A percentile compares a stretch with the other conserved stretches of the same genome.
These are phyloP conservation scores for Aspergillus sp. DNA, from an alignment of 2,329 filamentous ascomycete genomes.

Conservation along the genomic window DNA sequence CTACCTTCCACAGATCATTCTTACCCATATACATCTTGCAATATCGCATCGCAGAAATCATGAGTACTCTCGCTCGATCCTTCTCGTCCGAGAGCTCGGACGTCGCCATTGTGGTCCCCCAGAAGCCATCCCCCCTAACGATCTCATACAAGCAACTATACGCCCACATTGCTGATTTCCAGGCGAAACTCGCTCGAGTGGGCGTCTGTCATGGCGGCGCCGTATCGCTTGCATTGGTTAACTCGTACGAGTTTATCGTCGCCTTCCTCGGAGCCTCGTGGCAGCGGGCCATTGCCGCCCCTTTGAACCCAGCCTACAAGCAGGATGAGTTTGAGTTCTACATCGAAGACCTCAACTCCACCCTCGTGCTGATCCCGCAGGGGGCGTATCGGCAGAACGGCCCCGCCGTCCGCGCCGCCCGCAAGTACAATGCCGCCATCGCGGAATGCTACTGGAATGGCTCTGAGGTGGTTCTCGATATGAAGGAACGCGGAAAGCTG, in stretches of 20 bases:
- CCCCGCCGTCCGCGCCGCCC: slow-evolving; percentile 72
- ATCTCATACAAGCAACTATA: slow-evolving; percentile 69
- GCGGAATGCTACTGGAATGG: slow-evolving; percentile 82
- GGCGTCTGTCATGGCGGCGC: slow-evolving; percentile 68
- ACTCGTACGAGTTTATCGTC: slow-evolving; percentile 85
- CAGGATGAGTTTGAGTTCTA: slow-evolving; percentile 91
- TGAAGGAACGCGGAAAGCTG: slow-evolving; percentile 73
- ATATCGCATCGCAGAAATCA: background rate
- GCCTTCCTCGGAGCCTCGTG: slow-evolving; percentile 83
- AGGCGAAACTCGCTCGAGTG: slow-evolving; percentile 72
- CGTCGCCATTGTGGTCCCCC: slow-evolving; percentile 72
- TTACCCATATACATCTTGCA: background rate
- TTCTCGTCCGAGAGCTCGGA: slow-evolving; percentile 53
- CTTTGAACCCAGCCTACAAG: slow-evolving; percentile 86
- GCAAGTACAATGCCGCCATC: slow-evolving; percentile 78
- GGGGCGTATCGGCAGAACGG: slow-evolving; percentile 66
- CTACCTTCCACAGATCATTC: too few relatives aligned
- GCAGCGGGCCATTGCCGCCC: slow-evolving; percentile 80
- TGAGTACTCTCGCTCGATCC: slow-evolving; percentile 54
- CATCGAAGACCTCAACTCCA: slow-evolving; percentile 81
- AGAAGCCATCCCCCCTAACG: slow-evolving; percentile 60
- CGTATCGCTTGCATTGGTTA: slow-evolving; percentile 79
- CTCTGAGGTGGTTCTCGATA: slow-evolving; percentile 68
- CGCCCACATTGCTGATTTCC: slow-evolving; percentile 67
- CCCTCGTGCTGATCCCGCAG: slow-evolving; percentile 71